These are phyloP conservation scores for Macrophomina tecta DNA, from an alignment of 2,329 filamentous ascomycete species.

Conservation along the genomic window DNA sequence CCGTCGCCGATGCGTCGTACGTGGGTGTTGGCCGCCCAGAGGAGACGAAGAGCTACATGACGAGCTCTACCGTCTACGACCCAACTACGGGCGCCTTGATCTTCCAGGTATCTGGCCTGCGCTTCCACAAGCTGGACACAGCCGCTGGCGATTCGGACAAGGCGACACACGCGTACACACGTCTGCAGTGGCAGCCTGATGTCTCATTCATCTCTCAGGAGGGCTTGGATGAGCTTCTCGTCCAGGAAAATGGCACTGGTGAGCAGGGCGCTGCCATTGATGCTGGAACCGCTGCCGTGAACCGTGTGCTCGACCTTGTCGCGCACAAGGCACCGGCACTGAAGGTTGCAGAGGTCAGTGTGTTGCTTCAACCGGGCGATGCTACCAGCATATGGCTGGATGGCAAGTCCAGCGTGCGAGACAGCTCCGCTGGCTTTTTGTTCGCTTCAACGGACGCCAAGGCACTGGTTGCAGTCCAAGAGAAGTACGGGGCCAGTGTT, in stretches of 20 bases:
- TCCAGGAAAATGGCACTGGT: no score
- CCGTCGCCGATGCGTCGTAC: conserved; percentile 26
- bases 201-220: conserved; percentile 13
- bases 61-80: conserved; percentile 19
- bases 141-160: conserved; percentile 21
- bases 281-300: neutral
- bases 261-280: neutral
- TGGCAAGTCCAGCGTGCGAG: neutral
- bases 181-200: conserved; percentile 34
- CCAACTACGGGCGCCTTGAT: conserved; percentile 28
- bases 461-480: neutral
- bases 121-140: conserved; percentile 32
- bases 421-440: neutral
- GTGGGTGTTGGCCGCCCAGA: conserved; percentile 30
- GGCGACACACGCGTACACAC: conserved; percentile 28
- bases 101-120: conserved; percentile 33
- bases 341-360: conserved; percentile 43
- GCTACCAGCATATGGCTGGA: neutral
- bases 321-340: conserved; percentile 45
- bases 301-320: conserved; percentile 38
- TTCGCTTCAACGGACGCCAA: neutral
- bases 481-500: neutral
- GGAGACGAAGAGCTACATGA: conserved; percentile 29
- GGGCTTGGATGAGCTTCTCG: no score
- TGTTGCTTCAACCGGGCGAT: conserved; percentile 31